Percentiles rank a stretch among this genome's conserved stretches.
Conservation (phyloP, 2,329 filamentous ascomycete genomes). For the Cercospora zeae-maydis region DNA sequence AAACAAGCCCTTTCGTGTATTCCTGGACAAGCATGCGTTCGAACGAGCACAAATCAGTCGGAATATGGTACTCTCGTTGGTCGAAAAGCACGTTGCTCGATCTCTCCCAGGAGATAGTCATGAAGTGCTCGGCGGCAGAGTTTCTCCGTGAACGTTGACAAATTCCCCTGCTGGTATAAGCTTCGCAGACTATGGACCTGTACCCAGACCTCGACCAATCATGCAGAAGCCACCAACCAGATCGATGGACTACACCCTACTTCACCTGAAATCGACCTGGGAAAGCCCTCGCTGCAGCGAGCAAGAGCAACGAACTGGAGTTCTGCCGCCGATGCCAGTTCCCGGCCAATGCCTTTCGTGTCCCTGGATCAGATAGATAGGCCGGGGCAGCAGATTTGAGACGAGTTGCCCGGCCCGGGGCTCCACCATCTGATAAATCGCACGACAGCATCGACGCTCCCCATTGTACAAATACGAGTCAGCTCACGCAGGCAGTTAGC, state of each 20-base stretch:
- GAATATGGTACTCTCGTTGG: too few species aligned
- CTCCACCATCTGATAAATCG: slow-evolving; percentile 4
- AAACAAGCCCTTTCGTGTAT: background rate
- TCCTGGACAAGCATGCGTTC: background rate
- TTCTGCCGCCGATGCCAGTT: background rate
- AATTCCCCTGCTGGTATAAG: too few species aligned
- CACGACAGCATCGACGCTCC: background rate
- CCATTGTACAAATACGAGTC: background rate
- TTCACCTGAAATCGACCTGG: background rate
- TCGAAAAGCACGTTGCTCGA: too few species aligned
- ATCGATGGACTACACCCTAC: background rate
- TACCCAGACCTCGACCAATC: too few species aligned
- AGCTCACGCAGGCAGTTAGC: background rate
- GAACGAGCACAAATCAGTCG: background rate
- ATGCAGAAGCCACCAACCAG: background rate
- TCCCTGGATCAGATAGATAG: slow-evolving; percentile 10
- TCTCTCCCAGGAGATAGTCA: too few species aligned
- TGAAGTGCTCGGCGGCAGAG: background rate
- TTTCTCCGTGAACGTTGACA: background rate
- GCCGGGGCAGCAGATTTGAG: background rate
- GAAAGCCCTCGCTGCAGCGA: too few species aligned
- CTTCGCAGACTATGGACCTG: too few species aligned
- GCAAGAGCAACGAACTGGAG: background rate
- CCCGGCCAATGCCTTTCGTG: background rate
- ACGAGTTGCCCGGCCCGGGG: slow-evolving; percentile 3